A percentile compares a stretch with the other conserved stretches of the same genome.
phyloP scores from a whole-genome alignment of 106 monocot genomes.

The Agapanthus africanus region DNA sequence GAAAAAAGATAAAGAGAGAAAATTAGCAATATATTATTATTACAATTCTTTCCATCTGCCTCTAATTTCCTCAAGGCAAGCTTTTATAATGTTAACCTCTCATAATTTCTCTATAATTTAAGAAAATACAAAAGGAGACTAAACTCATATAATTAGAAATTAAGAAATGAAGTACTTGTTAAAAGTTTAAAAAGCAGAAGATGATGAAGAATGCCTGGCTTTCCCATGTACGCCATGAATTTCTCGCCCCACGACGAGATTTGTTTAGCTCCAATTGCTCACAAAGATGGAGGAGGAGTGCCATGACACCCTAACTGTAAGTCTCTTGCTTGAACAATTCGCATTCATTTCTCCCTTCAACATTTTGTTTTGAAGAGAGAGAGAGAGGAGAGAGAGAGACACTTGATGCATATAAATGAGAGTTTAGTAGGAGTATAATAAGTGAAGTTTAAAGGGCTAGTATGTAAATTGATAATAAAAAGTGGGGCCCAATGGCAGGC shows the following conservation, averaged over 20 bases:
- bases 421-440: background rate
- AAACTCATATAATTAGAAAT: background rate
- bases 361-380: too few species aligned
- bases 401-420: background rate
- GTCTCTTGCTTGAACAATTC: background rate
- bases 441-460: background rate
- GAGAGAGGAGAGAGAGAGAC: background rate
- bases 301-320: slow-evolving; percentile 5
- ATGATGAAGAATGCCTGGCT: slow-evolving; percentile 29
- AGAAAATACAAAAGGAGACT: background rate
- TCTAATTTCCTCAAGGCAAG: slow-evolving; percentile 9
- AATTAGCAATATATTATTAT: slow-evolving; percentile 17
- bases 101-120: slow-evolving; percentile 1
- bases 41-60: slow-evolving; percentile 21
- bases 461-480: background rate
- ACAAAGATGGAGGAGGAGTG: background rate
- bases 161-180: background rate
- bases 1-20: background rate
- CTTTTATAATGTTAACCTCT: background rate
- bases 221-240: slow-evolving; percentile 49
- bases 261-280: background rate
- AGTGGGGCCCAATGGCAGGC: slow-evolving; percentile 7
- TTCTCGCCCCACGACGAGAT: slow-evolving; percentile 13
- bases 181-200: too few species aligned
- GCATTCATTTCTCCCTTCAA: slow-evolving; percentile 12